Evolutionary conservation across 2,329 filamentous ascomycete species (phyloP), one percentile per base, ranked within the genome.

Genomic region (Trichoderma sp.): DNA sequence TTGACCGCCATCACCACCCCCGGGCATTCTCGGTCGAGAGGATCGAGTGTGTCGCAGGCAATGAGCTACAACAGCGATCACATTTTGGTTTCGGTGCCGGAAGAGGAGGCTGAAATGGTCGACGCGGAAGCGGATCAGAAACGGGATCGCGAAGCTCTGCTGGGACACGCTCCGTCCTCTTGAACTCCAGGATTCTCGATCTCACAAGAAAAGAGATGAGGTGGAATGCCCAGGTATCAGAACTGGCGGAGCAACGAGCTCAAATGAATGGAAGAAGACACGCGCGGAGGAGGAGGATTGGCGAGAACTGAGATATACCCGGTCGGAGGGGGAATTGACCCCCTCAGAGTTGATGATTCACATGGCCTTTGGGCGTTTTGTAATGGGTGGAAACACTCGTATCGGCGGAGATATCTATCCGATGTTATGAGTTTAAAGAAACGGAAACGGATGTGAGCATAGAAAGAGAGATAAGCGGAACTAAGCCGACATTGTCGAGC

Each of bases 31-130:
- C 68, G 74, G n/a, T 66, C 72, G 39, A 68, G 73, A 24, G 73
- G 70, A 15, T 56, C 67, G 14, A 76, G 69, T 47, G 68, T 72
- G 51, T 71, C 71, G 7, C 73, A 78, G 17, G 69, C 70, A 1
- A 66, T 69, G 14, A 80, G 78, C 70, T 78, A 74, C 72, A 71
- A 68, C 6, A 79, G 74, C 50, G 78, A 79, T 57, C 72, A 75
- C 47, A 73, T 73, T 2, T 71, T 79, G n/a, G 74, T 77, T 5
- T 71, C 76, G 4, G 77, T 79, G 24, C 77, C 77, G 2, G 79
- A 79, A 68, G 78, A 78, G 69, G 77, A 78, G 3, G 72, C 72
- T 17, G 73, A 72, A 24, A 41, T 41, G 5, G 34, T 41, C 5
- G 65, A 64, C 15, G 59, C 10, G 52, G 28, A 65, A 52, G 28